phyloP scores from a whole-genome alignment of 2,329 filamentous ascomycete genomes.

The Xylaria sp. region DNA sequence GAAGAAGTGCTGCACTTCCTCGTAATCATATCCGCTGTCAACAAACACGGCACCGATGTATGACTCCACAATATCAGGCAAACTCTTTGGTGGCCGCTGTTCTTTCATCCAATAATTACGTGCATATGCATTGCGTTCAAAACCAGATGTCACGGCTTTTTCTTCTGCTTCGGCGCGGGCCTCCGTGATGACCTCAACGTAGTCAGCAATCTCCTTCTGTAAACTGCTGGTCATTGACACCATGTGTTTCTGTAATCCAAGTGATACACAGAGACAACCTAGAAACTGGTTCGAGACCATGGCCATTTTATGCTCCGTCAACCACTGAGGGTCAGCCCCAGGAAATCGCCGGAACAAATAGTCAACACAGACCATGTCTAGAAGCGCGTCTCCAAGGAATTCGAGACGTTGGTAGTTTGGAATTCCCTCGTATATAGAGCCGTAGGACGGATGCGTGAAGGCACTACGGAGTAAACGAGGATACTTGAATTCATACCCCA shows the following conservation, averaged over 20 bases:
- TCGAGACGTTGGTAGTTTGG: constrained; percentile 91
- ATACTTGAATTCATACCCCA: constrained; percentile 70
- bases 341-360: constrained; percentile 80
- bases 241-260: constrained; percentile 79
- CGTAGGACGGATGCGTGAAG: constrained; percentile 86
- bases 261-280: constrained; percentile 76
- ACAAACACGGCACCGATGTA: constrained; percentile 91
- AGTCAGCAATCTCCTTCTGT: constrained; percentile 55
- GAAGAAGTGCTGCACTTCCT: constrained; percentile 78
- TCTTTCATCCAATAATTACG: constrained; percentile 73
- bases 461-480: constrained; percentile 81
- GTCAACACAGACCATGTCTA: constrained; percentile 66
- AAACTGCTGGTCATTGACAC: constrained; percentile 56
- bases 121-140: constrained; percentile 48
- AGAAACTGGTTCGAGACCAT: constrained; percentile 98
- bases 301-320: constrained; percentile 99
- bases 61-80: constrained; percentile 88
- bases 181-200: constrained; percentile 63
- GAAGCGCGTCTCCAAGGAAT: constrained; percentile 86
- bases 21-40: constrained; percentile 81
- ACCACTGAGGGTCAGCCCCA: constrained; percentile 86
- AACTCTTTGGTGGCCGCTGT: constrained; percentile 70
- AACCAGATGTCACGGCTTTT: constrained; percentile 46
- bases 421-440: constrained; percentile 74
- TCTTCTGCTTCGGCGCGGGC: constrained; percentile 48